Evolutionary conservation across 306 rosid genomes (phyloP).

Genomic region (Quercus cerris): DNA sequence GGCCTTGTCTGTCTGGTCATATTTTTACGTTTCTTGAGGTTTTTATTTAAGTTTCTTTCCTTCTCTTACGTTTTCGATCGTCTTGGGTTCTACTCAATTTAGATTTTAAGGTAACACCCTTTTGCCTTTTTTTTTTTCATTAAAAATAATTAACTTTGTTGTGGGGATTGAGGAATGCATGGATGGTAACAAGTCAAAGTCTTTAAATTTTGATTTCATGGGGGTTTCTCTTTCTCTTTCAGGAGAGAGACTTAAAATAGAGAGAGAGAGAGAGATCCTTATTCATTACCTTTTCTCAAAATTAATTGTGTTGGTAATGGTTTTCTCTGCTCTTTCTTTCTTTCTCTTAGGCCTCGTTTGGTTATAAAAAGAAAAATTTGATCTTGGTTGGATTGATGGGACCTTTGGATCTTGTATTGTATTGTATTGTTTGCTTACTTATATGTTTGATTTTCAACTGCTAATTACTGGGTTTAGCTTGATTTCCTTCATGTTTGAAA

Average conservation of each 20-base stretch:
- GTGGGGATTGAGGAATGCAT: background rate
- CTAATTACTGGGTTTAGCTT: background rate
- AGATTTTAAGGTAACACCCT: slow-evolving; percentile 1
- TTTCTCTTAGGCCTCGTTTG: slow-evolving; percentile 3
- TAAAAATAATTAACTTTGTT: background rate
- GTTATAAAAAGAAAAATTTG: background rate
- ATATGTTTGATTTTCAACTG: slow-evolving; percentile 12
- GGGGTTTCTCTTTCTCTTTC: background rate
- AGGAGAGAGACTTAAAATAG: background rate
- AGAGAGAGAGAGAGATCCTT: too few relatives aligned
- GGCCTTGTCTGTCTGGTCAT: background rate
- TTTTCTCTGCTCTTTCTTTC: background rate
- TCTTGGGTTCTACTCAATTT: background rate
- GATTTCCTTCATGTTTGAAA: background rate
- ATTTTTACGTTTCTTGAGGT: background rate
- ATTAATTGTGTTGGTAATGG: background rate
- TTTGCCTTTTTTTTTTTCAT: background rate
- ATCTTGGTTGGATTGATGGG: slow-evolving; percentile 5
- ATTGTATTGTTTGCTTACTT: slow-evolving; percentile 8
- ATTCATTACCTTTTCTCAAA: too few relatives aligned
- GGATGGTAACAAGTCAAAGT: background rate
- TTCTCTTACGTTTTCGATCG: slow-evolving; percentile 13
- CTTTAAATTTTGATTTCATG: slow-evolving; percentile 3
- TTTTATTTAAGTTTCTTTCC: background rate
- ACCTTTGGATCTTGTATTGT: slow-evolving; percentile 47